Conservation (phyloP, 208 protist species). For the Porcisia deanei region DNA sequence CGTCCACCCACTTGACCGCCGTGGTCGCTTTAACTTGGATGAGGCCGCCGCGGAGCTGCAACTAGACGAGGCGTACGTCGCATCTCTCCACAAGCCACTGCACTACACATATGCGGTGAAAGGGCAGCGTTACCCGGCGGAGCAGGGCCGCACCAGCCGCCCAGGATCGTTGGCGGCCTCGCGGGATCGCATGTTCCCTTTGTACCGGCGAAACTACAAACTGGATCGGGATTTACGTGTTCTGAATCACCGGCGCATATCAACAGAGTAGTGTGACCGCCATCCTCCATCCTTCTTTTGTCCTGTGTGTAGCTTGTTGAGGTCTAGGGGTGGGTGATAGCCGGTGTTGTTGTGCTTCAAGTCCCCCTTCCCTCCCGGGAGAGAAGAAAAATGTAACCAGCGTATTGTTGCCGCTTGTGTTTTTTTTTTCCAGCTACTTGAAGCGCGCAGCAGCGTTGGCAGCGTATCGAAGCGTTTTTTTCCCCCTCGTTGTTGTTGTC, state of each 20-base stretch:
- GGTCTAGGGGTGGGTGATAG: not conserved
- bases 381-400: not conserved
- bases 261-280: conserved; percentile 49
- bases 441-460: not conserved
- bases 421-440: no score
- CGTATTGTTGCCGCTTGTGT: not conserved
- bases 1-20: conserved; percentile 57
- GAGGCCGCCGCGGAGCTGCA: conserved; percentile 79
- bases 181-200: conserved; percentile 73
- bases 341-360: not conserved
- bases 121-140: conserved; percentile 81
- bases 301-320: not conserved
- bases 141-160: conserved; percentile 74
- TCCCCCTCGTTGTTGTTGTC: not conserved
- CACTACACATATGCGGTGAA: conserved; percentile 81
- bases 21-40: conserved; percentile 83
- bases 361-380: not conserved
- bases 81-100: conserved; percentile 77
- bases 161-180: conserved; percentile 65
- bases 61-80: conserved; percentile 76
- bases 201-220: conserved; percentile 66
- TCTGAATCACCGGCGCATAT: conserved; percentile 54
- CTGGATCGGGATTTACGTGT: conserved; percentile 59
- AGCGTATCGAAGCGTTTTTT: conserved; percentile 3
- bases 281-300: not conserved